A percentile compares a stretch with the other conserved stretches of the same genome.
These are phyloP conservation scores for Aspergillus nomiae DNA, from an alignment of 2,329 filamentous ascomycete genomes.

Conservation along the genomic window DNA sequence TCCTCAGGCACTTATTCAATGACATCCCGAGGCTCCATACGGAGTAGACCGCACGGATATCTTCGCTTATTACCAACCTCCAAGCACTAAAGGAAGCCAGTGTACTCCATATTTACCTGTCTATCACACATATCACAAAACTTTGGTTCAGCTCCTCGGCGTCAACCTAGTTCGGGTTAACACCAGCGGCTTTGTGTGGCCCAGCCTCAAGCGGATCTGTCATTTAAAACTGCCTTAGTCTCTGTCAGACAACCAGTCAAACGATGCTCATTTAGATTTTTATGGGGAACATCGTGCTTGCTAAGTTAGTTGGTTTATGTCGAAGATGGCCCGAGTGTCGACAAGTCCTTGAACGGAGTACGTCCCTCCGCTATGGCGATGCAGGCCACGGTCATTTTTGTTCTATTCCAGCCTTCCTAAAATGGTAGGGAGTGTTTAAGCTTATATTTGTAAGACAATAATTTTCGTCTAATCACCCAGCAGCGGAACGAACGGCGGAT, in stretches of 20 bases:
- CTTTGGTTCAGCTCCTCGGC: not conserved
- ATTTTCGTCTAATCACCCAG: not conserved
- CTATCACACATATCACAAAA: not conserved
- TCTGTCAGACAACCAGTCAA: not conserved
- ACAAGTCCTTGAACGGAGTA: not conserved
- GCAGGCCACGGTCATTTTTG: not conserved
- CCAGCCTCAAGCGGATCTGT: constrained; percentile 2
- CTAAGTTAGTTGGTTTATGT: not conserved
- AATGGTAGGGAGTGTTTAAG: not conserved
- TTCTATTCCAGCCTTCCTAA: not conserved
- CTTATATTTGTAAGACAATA: not conserved
- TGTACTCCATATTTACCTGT: not conserved
- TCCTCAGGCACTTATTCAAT: not conserved
- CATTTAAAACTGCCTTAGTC: not conserved
- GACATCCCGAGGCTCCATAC: not conserved
- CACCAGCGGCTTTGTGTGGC: not conserved
- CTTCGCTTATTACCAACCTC: not conserved
- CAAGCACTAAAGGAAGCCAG: not conserved
- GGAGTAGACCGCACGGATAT: not conserved
- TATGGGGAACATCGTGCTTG: not conserved
- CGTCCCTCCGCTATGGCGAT: not conserved
- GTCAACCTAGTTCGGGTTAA: not conserved
- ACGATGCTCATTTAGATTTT: not conserved
- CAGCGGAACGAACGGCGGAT: not conserved
- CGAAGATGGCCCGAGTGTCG: not conserved